These are phyloP conservation scores for Eragrostis nindensis DNA, from an alignment of 176 grass and related monocot genomes.

Conservation along the genomic window DNA sequence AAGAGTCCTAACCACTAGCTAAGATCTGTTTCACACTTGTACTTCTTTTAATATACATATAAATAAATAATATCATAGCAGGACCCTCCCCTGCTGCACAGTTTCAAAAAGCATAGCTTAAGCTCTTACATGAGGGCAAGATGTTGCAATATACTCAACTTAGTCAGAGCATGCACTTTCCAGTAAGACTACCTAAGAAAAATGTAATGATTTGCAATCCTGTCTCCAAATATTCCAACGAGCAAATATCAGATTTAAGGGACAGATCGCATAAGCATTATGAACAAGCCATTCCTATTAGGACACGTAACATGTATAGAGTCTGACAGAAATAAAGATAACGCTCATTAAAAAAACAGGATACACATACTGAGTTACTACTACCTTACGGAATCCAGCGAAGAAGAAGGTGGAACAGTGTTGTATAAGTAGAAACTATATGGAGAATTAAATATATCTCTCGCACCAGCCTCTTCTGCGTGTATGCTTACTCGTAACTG, in stretches of 20 bases:
- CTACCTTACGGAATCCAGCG: slow-evolving; percentile 73
- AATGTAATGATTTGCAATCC: slow-evolving; percentile 11
- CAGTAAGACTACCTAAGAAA: neutral
- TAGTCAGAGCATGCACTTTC: slow-evolving; percentile 14
- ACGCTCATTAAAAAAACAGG: slow-evolving; percentile 33
- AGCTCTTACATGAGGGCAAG: neutral
- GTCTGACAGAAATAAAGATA: slow-evolving; percentile 36
- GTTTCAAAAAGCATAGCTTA: no score
- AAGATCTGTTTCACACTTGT: no score
- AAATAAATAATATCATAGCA: no score
- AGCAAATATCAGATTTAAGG: slow-evolving; percentile 7
- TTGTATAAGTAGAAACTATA: slow-evolving; percentile 78
- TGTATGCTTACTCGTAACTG: slow-evolving; percentile 65
- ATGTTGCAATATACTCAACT: neutral
- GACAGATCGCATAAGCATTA: slow-evolving; percentile 1
- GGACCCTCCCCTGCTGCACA: no score
- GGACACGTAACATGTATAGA: slow-evolving; percentile 19
- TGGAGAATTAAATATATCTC: slow-evolving; percentile 45
- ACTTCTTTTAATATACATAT: no score
- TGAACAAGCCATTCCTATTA: slow-evolving; percentile 1
- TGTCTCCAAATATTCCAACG: slow-evolving; percentile 10
- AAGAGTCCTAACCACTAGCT: no score
- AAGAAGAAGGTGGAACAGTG: slow-evolving; percentile 55
- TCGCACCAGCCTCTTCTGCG: slow-evolving; percentile 72
- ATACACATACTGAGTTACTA: neutral